Evolutionary conservation across 257 asterid genomes (phyloP).

Genomic region (Solanum pinnatisectum): DNA sequence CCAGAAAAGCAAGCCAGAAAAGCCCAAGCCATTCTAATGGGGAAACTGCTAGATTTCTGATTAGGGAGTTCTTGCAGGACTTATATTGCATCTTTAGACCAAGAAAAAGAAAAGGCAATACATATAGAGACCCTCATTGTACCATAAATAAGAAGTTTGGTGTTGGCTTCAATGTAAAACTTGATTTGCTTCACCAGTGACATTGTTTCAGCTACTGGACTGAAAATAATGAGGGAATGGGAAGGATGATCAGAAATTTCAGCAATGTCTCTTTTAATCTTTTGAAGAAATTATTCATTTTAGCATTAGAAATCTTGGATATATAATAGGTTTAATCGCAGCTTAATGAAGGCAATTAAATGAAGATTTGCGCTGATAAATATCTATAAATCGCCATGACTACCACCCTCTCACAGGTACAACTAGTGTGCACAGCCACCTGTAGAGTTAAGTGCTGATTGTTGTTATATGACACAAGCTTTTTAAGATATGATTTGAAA

Average conservation of each 20-base stretch:
- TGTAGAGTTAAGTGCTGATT: background rate
- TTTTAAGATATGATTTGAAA: background rate
- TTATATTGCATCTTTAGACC: background rate
- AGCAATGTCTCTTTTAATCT: background rate
- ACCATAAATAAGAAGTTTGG: background rate
- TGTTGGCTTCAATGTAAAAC: background rate
- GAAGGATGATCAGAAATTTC: background rate
- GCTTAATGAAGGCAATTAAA: background rate
- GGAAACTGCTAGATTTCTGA: slow-evolving; percentile 46
- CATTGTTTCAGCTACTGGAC: background rate
- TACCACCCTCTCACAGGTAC: background rate
- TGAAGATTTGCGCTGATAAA: background rate
- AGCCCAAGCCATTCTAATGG: slow-evolving; percentile 87
- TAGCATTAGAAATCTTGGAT: background rate
- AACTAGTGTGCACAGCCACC: background rate
- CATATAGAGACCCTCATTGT: background rate
- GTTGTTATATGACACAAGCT: background rate
- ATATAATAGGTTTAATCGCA: background rate
- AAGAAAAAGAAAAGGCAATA: background rate
- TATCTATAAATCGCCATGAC: background rate
- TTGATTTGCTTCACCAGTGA: background rate
- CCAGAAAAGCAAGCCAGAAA: slow-evolving; percentile 70
- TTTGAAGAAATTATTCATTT: background rate
- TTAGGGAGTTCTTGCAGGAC: background rate
- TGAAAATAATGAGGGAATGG: background rate